Evolutionary conservation across 108 stramenopile species (phyloP).

Genomic region (Skeletonema menzelii): DNA sequence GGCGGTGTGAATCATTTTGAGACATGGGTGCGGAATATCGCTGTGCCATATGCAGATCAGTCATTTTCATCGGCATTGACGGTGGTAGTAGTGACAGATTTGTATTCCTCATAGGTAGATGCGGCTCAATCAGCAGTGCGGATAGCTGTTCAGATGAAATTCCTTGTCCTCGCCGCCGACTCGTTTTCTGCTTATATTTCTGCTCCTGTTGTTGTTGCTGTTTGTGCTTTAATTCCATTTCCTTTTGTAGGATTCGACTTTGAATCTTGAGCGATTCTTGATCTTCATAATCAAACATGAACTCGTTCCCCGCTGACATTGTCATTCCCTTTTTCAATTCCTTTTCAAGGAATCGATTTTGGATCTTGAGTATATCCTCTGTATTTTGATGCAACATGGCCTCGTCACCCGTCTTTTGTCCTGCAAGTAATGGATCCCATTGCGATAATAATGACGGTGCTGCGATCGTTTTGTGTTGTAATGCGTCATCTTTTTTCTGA

Average conservation of each 20-base stretch:
- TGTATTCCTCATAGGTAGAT: background rate
- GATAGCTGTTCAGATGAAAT: background rate
- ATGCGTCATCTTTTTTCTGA: background rate
- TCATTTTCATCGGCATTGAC: background rate
- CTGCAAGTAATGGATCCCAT: background rate
- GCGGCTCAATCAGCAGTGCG: background rate
- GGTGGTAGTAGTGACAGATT: background rate
- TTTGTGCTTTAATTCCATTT: background rate
- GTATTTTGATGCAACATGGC: background rate
- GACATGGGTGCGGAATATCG: background rate
- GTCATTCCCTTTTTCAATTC: too few species aligned
- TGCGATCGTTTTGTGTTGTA: too few species aligned
- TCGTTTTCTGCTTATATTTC: background rate
- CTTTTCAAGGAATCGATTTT: background rate
- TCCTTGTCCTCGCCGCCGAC: background rate
- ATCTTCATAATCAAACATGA: too few species aligned
- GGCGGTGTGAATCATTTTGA: background rate
- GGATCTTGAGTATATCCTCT: background rate
- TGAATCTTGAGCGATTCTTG: too few species aligned
- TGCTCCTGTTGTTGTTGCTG: background rate
- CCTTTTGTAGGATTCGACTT: background rate
- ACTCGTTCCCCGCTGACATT: too few species aligned
- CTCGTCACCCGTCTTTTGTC: background rate
- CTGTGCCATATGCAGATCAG: background rate
- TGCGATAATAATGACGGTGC: background rate